phyloP scores from a whole-genome alignment of 2,329 filamentous ascomycete genomes.

The Verticillium alfalfae region DNA sequence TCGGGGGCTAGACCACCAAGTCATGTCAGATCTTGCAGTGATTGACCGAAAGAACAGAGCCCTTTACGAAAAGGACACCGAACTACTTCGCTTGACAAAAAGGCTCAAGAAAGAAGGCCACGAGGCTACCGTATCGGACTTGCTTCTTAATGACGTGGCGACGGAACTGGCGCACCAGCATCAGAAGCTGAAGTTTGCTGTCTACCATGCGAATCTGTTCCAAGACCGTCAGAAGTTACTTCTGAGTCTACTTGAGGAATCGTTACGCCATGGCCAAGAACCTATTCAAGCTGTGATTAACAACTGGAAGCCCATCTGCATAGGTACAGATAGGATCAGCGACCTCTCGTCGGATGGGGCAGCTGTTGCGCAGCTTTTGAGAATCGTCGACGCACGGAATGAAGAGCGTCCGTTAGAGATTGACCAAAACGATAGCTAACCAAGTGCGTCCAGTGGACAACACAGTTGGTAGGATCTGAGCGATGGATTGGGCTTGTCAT shows the following conservation, averaged over 20 bases:
- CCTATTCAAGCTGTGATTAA: neutral
- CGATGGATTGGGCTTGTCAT: no score
- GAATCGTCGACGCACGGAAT: neutral
- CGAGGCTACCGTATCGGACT: neutral
- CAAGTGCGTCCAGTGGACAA: no score
- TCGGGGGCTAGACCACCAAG: neutral
- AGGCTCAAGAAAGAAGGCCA: neutral
- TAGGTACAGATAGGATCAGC: neutral
- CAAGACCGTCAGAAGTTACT: neutral
- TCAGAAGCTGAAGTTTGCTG: neutral
- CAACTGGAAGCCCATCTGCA: neutral
- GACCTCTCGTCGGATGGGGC: neutral
- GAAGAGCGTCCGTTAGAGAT: neutral
- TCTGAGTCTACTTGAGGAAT: neutral
- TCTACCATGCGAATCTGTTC: neutral
- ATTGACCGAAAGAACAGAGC: neutral
- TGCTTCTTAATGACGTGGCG: neutral
- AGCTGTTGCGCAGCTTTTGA: neutral
- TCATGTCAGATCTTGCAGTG: neutral
- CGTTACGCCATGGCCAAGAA: neutral
- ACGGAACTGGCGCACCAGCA: neutral
- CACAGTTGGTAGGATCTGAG: no score
- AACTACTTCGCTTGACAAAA: neutral
- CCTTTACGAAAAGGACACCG: neutral
- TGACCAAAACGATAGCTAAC: no score